Evolutionary conservation across 306 rosid species (phyloP).

Genomic region (Cucurbita ficifolia): DNA sequence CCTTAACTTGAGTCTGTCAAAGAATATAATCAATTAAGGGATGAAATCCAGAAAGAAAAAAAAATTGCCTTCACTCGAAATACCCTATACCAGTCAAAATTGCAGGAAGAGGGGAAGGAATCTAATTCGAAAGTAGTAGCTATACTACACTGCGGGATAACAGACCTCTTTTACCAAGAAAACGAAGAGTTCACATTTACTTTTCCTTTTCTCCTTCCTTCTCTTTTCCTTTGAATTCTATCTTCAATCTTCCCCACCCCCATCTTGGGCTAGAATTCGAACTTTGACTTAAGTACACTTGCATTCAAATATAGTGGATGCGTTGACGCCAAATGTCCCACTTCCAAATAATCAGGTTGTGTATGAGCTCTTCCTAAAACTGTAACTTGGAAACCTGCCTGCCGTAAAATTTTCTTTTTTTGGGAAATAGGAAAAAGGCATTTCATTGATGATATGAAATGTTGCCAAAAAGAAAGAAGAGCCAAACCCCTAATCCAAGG

Average conservation of each 20-base stretch:
- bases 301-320: not conserved
- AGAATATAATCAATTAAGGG: not conserved
- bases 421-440: not conserved
- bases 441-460: not conserved
- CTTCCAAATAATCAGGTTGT: not conserved
- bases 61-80: not conserved
- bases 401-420: not conserved
- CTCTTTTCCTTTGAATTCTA: too few relatives aligned
- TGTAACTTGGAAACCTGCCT: not conserved
- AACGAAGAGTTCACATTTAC: not conserved
- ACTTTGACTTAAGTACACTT: too few relatives aligned
- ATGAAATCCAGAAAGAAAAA: not conserved
- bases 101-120: not conserved
- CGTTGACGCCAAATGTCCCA: not conserved
- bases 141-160: not conserved
- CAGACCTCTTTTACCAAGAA: not conserved
- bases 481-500: not conserved
- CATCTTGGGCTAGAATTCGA: too few relatives aligned
- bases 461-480: not conserved
- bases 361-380: not conserved
- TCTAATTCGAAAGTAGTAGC: not conserved
- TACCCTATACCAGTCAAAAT: not conserved
- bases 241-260: too few relatives aligned
- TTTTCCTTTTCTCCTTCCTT: not conserved
- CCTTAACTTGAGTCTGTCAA: not conserved